A percentile compares a stretch with the other conserved stretches of the same genome.
Evolutionary conservation across 768 basidiomycete species (phyloP).

Genomic region (Suillus weaverae): DNA sequence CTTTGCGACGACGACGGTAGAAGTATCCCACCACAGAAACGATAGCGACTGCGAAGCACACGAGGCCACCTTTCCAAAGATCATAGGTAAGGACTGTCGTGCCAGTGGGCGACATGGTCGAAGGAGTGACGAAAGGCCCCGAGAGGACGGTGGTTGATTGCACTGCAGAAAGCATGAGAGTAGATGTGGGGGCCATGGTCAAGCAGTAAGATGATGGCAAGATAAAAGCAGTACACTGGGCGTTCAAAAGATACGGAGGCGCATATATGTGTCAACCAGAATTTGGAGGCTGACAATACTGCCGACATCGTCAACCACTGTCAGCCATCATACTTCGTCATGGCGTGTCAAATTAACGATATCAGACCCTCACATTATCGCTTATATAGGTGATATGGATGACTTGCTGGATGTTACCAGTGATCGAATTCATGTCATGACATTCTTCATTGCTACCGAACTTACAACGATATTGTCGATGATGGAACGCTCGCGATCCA

Average conservation of each 20-base stretch:
- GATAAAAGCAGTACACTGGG: neutral
- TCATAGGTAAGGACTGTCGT: neutral
- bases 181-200: neutral
- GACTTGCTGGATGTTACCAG: neutral
- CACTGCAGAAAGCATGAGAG: neutral
- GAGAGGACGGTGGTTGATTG: neutral
- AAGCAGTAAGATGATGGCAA: neutral
- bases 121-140: neutral
- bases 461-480: constrained; percentile 75
- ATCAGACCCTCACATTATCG: neutral
- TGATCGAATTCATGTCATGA: constrained; percentile 32
- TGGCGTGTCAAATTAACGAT: neutral
- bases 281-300: neutral
- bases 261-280: neutral
- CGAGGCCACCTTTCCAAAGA: neutral
- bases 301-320: neutral
- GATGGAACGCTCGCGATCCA: constrained; percentile 35
- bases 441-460: constrained; percentile 79
- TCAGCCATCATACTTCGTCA: neutral
- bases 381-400: neutral
- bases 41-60: constrained; percentile 2
- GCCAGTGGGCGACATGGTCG: neutral
- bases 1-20: constrained; percentile 1
- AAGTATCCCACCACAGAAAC: neutral
- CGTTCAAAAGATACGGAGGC: neutral